phyloP scores from a whole-genome alignment of 768 basidiomycete species.

The Lactifluus echinatus region DNA sequence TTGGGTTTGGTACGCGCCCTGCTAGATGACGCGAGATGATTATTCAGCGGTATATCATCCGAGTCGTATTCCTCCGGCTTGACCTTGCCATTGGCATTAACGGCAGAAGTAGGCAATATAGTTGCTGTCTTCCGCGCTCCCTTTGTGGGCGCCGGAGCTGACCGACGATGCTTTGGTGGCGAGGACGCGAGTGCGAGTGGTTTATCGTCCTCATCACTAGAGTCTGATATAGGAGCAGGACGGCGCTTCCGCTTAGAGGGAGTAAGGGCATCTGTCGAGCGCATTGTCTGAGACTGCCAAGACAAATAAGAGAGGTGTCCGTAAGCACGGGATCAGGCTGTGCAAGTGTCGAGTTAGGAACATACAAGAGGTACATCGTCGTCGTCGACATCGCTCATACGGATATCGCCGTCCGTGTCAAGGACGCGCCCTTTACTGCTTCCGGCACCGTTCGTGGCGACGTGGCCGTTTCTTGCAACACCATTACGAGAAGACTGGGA shows the following conservation, averaged over 20 bases:
- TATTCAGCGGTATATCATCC: conserved; percentile 32
- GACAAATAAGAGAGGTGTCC: conserved; percentile 22
- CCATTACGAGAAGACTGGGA: conserved; percentile 28
- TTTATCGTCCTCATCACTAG: conserved; percentile 54
- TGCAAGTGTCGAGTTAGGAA: conserved; percentile 14
- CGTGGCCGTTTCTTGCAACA: conserved; percentile 31
- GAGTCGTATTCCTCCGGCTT: conserved; percentile 32
- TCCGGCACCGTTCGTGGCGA: conserved; percentile 31
- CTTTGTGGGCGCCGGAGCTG: conserved; percentile 34
- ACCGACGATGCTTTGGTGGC: conserved; percentile 43
- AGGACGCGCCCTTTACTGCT: conserved; percentile 32
- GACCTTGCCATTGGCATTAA: conserved; percentile 33
- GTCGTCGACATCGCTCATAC: conserved; percentile 57
- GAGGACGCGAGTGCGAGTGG: conserved; percentile 68
- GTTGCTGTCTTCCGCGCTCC: conserved; percentile 36
- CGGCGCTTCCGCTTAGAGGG: conserved; percentile 34
- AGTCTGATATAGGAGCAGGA: conserved; percentile 17
- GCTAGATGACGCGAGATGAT: conserved; percentile 18
- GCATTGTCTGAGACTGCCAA: conserved; percentile 46
- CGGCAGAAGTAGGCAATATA: conserved; percentile 26
- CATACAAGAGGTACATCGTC: conserved; percentile 59
- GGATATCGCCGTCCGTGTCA: conserved; percentile 33
- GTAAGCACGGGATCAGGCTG: not conserved
- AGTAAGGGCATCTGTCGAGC: conserved; percentile 22
- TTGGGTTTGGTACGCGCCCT: conserved; percentile 33